Percentiles rank a stretch among this genome's conserved stretches.
phyloP scores from a whole-genome alignment of 1,284 basidiomycete species.

The Sphagnurus paluster region DNA sequence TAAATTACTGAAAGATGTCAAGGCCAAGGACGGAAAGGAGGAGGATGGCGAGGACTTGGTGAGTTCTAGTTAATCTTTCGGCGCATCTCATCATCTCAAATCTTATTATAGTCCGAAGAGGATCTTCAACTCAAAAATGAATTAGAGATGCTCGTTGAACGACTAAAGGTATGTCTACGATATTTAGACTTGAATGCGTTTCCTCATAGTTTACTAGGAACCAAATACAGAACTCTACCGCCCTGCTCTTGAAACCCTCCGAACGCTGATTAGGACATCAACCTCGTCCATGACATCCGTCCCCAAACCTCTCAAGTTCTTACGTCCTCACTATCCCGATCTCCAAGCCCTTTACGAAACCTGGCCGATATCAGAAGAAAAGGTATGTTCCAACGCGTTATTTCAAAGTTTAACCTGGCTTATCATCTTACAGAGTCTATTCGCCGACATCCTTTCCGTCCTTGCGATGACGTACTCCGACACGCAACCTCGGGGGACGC shows the following conservation, averaged over 20 bases:
- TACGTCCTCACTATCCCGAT: conserved; percentile 92
- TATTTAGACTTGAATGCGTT: conserved; percentile 11
- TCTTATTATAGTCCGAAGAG: conserved; percentile 78
- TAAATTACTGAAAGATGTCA: conserved; percentile 50
- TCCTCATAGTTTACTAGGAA: conserved; percentile 59
- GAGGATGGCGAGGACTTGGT: conserved; percentile 85
- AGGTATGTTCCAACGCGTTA: conserved; percentile 42
- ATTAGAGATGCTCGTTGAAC: conserved; percentile 96
- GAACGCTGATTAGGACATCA: conserved; percentile 93
- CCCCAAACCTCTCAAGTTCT: conserved; percentile 98
- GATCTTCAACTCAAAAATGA: conserved; percentile 94
- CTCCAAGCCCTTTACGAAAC: conserved; percentile 81
- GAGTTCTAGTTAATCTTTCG: conserved; percentile 32
- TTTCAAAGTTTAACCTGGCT: not conserved
- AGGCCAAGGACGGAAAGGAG: conserved; percentile 46
- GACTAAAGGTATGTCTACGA: conserved; percentile 70
- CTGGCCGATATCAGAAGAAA: conserved; percentile 80
- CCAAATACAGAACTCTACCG: conserved; percentile 81
- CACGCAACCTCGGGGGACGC: conserved; percentile 91
- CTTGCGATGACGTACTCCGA: conserved; percentile 99
- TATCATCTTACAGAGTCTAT: conserved; percentile 65
- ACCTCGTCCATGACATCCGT: conserved; percentile 99
- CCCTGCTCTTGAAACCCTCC: conserved; percentile 91
- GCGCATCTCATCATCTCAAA: not conserved
- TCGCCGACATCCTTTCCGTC: conserved; percentile 98